Evolutionary conservation across 2,329 filamentous ascomycete genomes (phyloP).

Genomic region (Aurifilum marmelostoma): DNA sequence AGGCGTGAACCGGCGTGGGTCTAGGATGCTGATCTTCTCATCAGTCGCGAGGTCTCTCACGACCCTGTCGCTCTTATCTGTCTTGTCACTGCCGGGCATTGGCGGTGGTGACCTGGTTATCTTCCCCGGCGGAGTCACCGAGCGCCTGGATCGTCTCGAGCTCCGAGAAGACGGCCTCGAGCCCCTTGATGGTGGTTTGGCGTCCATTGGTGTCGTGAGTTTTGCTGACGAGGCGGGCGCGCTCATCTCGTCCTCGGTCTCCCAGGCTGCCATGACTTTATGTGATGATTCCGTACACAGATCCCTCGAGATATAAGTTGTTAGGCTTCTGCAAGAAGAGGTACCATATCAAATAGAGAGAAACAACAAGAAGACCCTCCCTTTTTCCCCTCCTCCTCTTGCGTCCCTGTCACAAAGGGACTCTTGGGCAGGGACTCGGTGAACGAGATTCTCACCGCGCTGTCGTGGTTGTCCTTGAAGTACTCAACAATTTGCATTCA

Average conservation of each 20-base stretch:
- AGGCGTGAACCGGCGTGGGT: slow-evolving; percentile 91
- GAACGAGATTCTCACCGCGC: not conserved
- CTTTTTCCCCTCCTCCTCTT: not conserved
- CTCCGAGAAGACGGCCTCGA: slow-evolving; percentile 72
- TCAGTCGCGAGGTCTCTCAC: slow-evolving; percentile 65
- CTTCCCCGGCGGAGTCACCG: slow-evolving; percentile 63
- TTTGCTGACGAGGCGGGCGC: slow-evolving; percentile 56
- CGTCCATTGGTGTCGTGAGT: slow-evolving; percentile 71
- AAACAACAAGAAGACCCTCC: too few species aligned
- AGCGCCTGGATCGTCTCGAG: slow-evolving; percentile 65
- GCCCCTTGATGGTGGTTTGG: slow-evolving; percentile 46
- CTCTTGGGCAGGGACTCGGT: not conserved
- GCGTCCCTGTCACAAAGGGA: not conserved
- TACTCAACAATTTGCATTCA: too few species aligned
- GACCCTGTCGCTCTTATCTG: slow-evolving; percentile 53
- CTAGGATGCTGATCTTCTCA: slow-evolving; percentile 74
- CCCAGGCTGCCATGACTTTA: slow-evolving; percentile 58
- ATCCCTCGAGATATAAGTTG: not conserved
- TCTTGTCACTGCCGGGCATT: slow-evolving; percentile 46
- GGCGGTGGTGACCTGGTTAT: slow-evolving; percentile 63
- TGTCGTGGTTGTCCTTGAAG: not conserved
- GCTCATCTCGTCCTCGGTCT: slow-evolving; percentile 65
- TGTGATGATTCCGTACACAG: not conserved
- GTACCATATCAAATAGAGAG: not conserved
- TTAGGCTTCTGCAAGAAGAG: not conserved